A percentile compares a stretch with the other conserved stretches of the same genome.
Conservation (phyloP, 73 alveolate species). For the Uronychia setigera region DNA sequence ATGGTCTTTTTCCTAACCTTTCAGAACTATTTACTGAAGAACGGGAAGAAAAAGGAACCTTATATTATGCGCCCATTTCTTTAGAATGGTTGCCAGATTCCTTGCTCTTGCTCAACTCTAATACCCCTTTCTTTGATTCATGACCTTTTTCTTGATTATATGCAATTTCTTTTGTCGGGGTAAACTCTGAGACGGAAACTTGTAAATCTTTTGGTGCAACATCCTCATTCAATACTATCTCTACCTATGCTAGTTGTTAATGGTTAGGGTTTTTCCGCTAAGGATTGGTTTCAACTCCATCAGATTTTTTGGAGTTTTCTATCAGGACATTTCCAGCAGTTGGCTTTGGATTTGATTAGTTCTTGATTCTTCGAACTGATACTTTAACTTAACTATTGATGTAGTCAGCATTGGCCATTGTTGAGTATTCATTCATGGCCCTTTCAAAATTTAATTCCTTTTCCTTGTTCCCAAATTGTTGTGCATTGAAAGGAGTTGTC, state of each 20-base stretch:
- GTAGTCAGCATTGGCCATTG: not conserved
- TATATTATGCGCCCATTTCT: too few species aligned
- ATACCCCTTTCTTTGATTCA: too few species aligned
- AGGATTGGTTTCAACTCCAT: not conserved
- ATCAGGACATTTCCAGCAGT: not conserved
- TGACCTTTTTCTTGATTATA: too few species aligned
- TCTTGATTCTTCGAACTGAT: not conserved
- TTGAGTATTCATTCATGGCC: not conserved
- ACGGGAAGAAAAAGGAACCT: too few species aligned
- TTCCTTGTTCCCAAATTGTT: not conserved
- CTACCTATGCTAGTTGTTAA: not conserved
- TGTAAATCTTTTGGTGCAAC: slow-evolving; percentile 10
- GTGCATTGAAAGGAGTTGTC: not conserved
- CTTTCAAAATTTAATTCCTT: not conserved
- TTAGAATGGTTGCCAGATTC: too few species aligned
- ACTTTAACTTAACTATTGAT: not conserved
- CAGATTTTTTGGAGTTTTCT: not conserved
- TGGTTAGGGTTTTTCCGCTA: too few species aligned
- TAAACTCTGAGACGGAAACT: too few species aligned
- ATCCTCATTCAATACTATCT: not conserved
- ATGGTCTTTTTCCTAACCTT: too few species aligned
- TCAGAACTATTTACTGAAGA: too few species aligned
- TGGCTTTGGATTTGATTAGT: not conserved
- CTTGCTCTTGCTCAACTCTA: too few species aligned
- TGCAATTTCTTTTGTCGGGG: too few species aligned